phyloP scores from a whole-genome alignment of 306 rosid species.

The Acacia melanoxylon region DNA sequence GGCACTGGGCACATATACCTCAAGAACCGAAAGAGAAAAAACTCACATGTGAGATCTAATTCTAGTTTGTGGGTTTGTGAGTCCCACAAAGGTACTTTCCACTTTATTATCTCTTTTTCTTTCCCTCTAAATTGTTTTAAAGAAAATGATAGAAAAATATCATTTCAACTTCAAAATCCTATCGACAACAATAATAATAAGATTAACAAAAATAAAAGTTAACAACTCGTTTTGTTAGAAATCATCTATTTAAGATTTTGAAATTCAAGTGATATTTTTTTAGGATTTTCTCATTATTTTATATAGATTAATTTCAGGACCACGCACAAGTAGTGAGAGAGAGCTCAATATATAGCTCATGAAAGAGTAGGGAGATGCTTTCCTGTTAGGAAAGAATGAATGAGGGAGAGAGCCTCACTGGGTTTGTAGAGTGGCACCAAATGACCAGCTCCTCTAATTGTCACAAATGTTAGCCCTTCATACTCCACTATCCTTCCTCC shows the following conservation, averaged over 20 bases:
- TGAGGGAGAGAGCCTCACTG: slow-evolving; percentile 41
- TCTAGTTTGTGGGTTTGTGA: background rate
- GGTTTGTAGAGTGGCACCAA: slow-evolving; percentile 60
- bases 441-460: slow-evolving; percentile 64
- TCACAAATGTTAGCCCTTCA: slow-evolving; percentile 56
- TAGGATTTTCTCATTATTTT: background rate
- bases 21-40: background rate
- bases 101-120: background rate
- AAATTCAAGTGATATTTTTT: no score
- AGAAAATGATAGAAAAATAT: no score
- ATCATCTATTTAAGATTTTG: no score
- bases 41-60: background rate
- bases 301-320: background rate
- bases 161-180: no score
- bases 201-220: no score
- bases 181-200: no score
- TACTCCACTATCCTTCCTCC: slow-evolving; percentile 58
- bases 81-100: background rate
- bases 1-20: background rate
- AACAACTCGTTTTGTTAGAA: no score
- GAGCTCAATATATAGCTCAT: no score
- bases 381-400: slow-evolving; percentile 47
- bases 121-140: background rate
- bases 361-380: slow-evolving; percentile 36
- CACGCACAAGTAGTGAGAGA: background rate